These are phyloP conservation scores for Pseudoscleropodium purum DNA, from an alignment of 225 moss, liverwort and hornwort species.

Conservation along the genomic window DNA sequence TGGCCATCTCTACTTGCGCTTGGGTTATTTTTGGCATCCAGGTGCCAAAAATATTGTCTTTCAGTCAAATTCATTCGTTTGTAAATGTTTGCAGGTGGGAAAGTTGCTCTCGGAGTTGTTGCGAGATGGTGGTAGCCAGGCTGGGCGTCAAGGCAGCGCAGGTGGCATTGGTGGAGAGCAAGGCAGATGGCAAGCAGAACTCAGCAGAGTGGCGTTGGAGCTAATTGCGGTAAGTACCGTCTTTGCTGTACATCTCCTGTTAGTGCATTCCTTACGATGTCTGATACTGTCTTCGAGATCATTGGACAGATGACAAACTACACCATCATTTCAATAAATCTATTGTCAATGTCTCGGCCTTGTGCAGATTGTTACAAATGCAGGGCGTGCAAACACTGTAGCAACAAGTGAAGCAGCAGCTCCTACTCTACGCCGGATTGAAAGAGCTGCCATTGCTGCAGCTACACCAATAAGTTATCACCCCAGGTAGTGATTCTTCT, in stretches of 20 bases:
- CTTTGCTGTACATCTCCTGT: not conserved
- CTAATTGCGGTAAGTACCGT: constrained; percentile 69
- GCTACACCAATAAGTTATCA: constrained; percentile 98
- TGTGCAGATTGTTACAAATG: constrained; percentile 89
- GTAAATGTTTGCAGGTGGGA: constrained; percentile 54
- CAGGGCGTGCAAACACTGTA: constrained; percentile 92
- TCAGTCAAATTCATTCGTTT: not conserved
- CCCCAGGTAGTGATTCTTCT: constrained; percentile 46
- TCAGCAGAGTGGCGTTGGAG: constrained; percentile 90
- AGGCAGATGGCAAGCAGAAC: constrained; percentile 98
- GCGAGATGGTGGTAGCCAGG: constrained; percentile 77
- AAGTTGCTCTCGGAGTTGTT: constrained; percentile 91
- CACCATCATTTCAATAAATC: not conserved
- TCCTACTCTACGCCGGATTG: constrained; percentile 89
- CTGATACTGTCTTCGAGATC: not conserved
- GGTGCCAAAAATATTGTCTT: not conserved
- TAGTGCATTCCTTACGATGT: not conserved
- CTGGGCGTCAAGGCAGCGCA: constrained; percentile 72
- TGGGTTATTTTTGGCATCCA: not conserved
- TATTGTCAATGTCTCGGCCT: not conserved
- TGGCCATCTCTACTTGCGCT: not conserved
- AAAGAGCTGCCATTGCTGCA: constrained; percentile 98
- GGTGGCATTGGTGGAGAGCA: constrained; percentile 86
- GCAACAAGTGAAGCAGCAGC: constrained; percentile 99
- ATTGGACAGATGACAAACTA: not conserved